A percentile compares a stretch with the other conserved stretches of the same genome.
Evolutionary conservation across 169 alveolate species (phyloP).

Genomic region (Pseudocohnilembus persalinus): DNA sequence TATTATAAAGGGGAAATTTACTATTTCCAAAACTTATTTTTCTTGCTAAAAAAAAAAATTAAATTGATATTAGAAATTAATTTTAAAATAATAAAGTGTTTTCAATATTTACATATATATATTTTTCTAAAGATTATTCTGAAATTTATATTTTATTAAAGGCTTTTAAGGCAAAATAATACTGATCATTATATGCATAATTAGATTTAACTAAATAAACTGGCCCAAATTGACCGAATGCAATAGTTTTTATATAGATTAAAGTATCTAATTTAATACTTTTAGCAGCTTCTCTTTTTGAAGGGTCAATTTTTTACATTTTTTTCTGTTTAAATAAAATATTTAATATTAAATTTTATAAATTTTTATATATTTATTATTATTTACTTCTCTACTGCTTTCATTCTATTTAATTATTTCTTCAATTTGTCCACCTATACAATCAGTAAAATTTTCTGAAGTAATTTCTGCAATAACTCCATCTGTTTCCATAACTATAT

Average conservation of each 20-base stretch:
- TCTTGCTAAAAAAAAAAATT: slow-evolving; percentile 11
- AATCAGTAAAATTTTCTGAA: slow-evolving; percentile 37
- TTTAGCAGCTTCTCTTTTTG: slow-evolving; percentile 29
- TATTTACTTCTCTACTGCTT: slow-evolving; percentile 18
- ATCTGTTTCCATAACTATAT: slow-evolving; percentile 48
- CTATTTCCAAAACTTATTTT: slow-evolving; percentile 26
- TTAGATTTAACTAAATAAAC: slow-evolving; percentile 46
- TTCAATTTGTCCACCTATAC: slow-evolving; percentile 38
- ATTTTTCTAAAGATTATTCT: slow-evolving; percentile 41
- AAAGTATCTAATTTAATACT: slow-evolving; percentile 20
- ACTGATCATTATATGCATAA: slow-evolving; percentile 9
- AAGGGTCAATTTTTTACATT: slow-evolving; percentile 19
- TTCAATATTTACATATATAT: slow-evolving; percentile 4
- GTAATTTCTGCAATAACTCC: slow-evolving; percentile 52
- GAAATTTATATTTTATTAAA: slow-evolving; percentile 36
- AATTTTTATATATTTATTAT: not conserved
- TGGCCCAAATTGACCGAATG: slow-evolving; percentile 49
- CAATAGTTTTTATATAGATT: slow-evolving; percentile 26
- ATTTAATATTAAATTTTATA: no score
- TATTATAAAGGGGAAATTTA: slow-evolving; percentile 66
- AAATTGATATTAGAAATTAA: not conserved
- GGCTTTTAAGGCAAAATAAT: slow-evolving; percentile 36
- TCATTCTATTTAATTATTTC: slow-evolving; percentile 34
- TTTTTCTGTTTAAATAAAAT: slow-evolving; percentile 11
- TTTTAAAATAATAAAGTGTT: slow-evolving; percentile 2